Evolutionary conservation across 148 eudicot genomes (phyloP), one percentile per base, ranked within the genome.

Genomic region (Hydrangea macrophylla): DNA sequence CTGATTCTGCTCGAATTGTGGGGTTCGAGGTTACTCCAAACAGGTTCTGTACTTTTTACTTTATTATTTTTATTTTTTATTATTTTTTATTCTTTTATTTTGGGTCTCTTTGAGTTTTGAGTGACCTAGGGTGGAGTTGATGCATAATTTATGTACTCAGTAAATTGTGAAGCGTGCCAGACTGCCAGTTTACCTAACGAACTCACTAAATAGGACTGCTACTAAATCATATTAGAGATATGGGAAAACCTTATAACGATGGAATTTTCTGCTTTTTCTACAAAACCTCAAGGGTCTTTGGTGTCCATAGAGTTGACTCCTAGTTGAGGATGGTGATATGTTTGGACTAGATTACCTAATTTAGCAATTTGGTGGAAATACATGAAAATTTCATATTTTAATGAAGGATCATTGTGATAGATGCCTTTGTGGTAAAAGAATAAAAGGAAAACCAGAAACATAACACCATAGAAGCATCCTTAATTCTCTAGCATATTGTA

Each of bases 1-100:
- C 79, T 42, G 83, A 81, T 73, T 73, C 85, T 65, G 85, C 88
- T 68, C 73, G 88, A 70, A 84, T 84, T 64, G 88, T 84, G 58
- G 85, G 88, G 57, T 84, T 84, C 64, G 85, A 84, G 65, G 83
- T 84, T 71, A 72, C 80, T 62, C 85, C 88, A 39, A 71, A 68
- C 83, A 84, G 88, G 88, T 84, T 61, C 28, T 55, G 15, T 62
- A 39, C 69, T 68, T 74, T 30, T 24, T 54, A 24, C 45, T 33
- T 6, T 12, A 30, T 23, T 64, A 40, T 13, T 37, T 26, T 53
- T 23, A 36, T 35, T 32, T 25, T 2, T 40, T 56, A n/a, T n/a
- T n/a, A n/a, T n/a, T n/a, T n/a, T n/a, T n/a, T n/a, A n/a, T n/a
- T n/a, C n/a, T n/a, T n/a, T n/a, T n/a, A n/a, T n/a, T n/a, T n/a